Evolutionary conservation across 495 filamentous ascomycete species (phyloP).

Genomic region (Hypoxylon rickii): DNA sequence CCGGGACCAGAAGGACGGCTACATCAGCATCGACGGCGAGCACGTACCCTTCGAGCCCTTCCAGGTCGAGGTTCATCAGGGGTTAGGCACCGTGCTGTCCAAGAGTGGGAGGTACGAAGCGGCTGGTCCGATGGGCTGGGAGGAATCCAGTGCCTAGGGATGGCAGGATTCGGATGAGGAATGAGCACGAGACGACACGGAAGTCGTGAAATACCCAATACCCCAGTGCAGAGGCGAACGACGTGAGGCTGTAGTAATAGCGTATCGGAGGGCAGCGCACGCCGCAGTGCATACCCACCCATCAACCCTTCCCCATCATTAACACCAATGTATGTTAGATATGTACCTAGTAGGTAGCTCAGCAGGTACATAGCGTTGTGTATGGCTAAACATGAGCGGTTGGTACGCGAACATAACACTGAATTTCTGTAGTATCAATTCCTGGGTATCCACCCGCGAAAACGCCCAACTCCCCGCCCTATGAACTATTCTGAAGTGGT

Average conservation of each 20-base stretch:
- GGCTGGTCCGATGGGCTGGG: conserved; percentile 58
- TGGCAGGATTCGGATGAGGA: neutral
- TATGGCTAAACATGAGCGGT: no score
- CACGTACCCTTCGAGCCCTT: conserved; percentile 81
- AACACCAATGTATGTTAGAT: no score
- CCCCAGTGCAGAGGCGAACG: no score
- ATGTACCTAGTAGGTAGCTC: no score
- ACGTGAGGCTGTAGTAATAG: no score
- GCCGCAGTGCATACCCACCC: no score
- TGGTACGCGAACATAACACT: no score
- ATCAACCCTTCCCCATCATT: neutral
- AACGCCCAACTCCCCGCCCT: neutral
- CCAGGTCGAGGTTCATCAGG: conserved; percentile 85
- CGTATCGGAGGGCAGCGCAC: no score
- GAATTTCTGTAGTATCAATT: no score
- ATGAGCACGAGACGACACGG: neutral
- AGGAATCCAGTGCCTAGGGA: conserved; percentile 34
- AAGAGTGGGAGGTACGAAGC: conserved; percentile 77
- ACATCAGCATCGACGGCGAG: conserved; percentile 95
- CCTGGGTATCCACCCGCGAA: neutral
- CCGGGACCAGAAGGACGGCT: conserved; percentile 68
- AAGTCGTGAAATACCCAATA: conserved; percentile 23
- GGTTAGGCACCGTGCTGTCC: conserved; percentile 81
- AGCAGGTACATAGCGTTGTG: no score
- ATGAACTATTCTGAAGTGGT: no score